phyloP scores from a whole-genome alignment of 345 rosid genomes.

The Pistacia atlantica region DNA sequence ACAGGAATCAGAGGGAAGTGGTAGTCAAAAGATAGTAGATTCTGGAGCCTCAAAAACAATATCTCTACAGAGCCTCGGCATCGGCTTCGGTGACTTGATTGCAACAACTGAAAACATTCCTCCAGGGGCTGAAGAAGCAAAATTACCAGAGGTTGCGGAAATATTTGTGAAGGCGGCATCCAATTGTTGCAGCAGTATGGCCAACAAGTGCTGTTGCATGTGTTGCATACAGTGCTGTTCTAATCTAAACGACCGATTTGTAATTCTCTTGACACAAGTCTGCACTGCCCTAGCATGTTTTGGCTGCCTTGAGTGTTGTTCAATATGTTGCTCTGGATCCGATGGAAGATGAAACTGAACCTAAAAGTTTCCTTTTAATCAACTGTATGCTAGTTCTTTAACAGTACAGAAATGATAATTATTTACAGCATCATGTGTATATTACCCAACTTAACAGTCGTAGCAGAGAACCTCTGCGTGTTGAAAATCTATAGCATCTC shows the following conservation, averaged over 20 bases:
- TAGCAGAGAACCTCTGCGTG: background rate
- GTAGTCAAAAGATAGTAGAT: conserved; percentile 37
- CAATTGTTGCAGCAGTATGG: conserved; percentile 63
- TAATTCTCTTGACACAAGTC: conserved; percentile 54
- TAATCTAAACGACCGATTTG: conserved; percentile 67
- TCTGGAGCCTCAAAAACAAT: conserved; percentile 32
- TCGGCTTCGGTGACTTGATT: conserved; percentile 72
- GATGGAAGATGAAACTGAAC: conserved; percentile 28
- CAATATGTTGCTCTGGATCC: conserved; percentile 66
- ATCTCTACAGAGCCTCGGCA: conserved; percentile 41
- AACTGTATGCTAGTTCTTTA: background rate
- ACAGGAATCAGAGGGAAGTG: conserved; percentile 45
- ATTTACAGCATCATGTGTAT: background rate
- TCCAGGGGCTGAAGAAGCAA: conserved; percentile 56
- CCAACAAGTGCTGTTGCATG: conserved; percentile 76
- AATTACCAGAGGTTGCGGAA: conserved; percentile 79
- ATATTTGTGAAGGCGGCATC: conserved; percentile 74
- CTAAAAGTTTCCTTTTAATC: background rate
- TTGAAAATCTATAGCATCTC: background rate
- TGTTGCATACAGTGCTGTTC: conserved; percentile 79
- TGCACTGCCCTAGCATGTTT: conserved; percentile 69
- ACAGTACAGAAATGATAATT: background rate
- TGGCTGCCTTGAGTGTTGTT: conserved; percentile 82
- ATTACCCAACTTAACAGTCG: no score
- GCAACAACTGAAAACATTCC: conserved; percentile 70